These are phyloP conservation scores for Dactylellina cionopaga DNA, from an alignment of 2,329 filamentous ascomycete genomes.

Conservation along the genomic window DNA sequence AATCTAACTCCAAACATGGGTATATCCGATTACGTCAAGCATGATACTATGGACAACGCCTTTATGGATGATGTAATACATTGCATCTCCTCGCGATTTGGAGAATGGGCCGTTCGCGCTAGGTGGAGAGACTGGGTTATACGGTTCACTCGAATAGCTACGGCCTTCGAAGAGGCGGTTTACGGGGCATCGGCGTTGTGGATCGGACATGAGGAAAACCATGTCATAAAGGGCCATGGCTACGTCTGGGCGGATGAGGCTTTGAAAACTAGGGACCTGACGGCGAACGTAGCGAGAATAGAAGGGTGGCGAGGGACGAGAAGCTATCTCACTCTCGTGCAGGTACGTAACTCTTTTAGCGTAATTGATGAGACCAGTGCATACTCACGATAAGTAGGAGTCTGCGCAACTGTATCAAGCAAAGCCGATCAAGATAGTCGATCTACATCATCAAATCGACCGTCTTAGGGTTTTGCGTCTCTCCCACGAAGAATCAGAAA, in stretches of 20 bases:
- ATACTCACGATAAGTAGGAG: constrained; percentile 67
- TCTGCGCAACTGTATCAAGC: constrained; percentile 72
- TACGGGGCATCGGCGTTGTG: constrained; percentile 92
- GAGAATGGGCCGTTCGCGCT: constrained; percentile 86
- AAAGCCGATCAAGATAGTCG: constrained; percentile 78
- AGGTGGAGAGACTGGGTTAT: constrained; percentile 96
- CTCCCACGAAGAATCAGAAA: constrained; percentile 76
- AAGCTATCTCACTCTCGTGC: constrained; percentile 94
- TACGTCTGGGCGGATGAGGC: constrained; percentile 93
- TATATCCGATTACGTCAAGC: constrained; percentile 52
- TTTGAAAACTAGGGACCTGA: constrained; percentile 83
- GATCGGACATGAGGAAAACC: constrained; percentile 77
- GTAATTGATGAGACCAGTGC: constrained; percentile 54
- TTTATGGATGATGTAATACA: constrained; percentile 89
- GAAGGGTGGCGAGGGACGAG: constrained; percentile 97
- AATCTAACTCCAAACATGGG: constrained; percentile 63
- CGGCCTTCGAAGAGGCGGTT: constrained; percentile 93
- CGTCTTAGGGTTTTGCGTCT: constrained; percentile 84
- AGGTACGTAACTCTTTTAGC: constrained; percentile 66
- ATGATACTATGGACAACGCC: constrained; percentile 77
- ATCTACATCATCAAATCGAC: constrained; percentile 92
- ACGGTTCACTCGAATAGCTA: constrained; percentile 90
- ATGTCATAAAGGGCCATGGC: constrained; percentile 79
- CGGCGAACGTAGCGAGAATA: constrained; percentile 89
- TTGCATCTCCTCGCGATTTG: constrained; percentile 85